Conservation (phyloP, 495 filamentous ascomycete species). For the Articulospora tetracladia region DNA sequence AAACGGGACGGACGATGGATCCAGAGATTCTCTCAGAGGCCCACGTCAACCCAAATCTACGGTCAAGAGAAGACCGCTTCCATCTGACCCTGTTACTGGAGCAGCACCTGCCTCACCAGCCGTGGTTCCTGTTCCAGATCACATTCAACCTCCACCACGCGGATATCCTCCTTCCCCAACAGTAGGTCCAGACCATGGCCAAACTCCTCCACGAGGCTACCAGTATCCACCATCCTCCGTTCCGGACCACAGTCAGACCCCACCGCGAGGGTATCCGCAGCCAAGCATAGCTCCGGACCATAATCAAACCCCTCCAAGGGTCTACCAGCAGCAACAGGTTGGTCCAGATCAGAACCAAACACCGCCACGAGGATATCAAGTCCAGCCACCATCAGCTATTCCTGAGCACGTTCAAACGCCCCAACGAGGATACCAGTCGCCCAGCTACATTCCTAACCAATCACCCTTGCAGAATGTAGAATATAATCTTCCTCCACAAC, state of each 20-base stretch:
- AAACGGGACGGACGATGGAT: conserved; percentile 26
- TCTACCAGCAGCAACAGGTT: neutral
- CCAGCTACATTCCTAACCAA: conserved; percentile 32
- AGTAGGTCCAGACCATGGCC: conserved; percentile 32
- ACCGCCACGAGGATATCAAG: conserved; percentile 34
- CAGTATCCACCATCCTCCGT: conserved; percentile 23
- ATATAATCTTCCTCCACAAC: conserved; percentile 34
- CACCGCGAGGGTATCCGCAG: conserved; percentile 34
- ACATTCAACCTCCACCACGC: conserved; percentile 27
- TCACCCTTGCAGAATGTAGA: conserved; percentile 40
- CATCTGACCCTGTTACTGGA: conserved; percentile 62
- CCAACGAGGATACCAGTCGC: conserved; percentile 18
- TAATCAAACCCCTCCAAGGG: conserved; percentile 22
- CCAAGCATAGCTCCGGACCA: conserved; percentile 24
- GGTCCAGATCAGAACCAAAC: conserved; percentile 37
- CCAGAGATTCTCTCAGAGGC: conserved; percentile 35
- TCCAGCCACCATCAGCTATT: conserved; percentile 18
- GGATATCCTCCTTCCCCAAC: conserved; percentile 18
- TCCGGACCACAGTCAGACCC: conserved; percentile 37
- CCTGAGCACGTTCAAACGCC: conserved; percentile 27
- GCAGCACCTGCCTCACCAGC: conserved; percentile 2
- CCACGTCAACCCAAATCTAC: conserved; percentile 51
- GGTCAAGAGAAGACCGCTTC: conserved; percentile 76
- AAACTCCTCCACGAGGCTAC: conserved; percentile 37
- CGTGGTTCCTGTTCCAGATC: conserved; percentile 23